Percentiles rank a stretch among this genome's conserved stretches.
phyloP scores from a whole-genome alignment of 1,139 yeast species.

The Saccharomycopsis hybrid region DNA sequence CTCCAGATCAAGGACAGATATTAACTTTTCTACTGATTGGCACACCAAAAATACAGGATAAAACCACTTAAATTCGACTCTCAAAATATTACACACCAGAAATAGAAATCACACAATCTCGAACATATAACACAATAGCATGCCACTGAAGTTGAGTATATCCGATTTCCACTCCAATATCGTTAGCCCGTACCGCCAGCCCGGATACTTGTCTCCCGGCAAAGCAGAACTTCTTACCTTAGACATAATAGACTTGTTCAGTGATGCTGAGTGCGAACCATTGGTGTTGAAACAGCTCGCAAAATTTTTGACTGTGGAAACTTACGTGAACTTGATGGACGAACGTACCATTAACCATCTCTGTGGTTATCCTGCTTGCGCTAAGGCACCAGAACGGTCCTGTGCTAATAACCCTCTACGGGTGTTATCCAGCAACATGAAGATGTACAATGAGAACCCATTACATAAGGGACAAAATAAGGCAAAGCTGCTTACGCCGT shows the following conservation, averaged over 20 bases:
- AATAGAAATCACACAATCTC: too few relatives aligned
- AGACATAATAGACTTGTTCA: slow-evolving; percentile 49
- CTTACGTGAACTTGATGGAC: slow-evolving; percentile 68
- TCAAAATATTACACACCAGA: too few relatives aligned
- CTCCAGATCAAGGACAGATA: too few relatives aligned
- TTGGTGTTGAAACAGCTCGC: slow-evolving; percentile 56
- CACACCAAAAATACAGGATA: too few relatives aligned
- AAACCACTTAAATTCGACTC: too few relatives aligned
- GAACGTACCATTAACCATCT: slow-evolving; percentile 75
- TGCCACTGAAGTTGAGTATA: too few relatives aligned
- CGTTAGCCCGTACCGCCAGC: background rate
- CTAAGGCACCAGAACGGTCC: slow-evolving; percentile 38
- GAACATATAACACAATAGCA: too few relatives aligned
- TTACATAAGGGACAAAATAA: slow-evolving; percentile 1
- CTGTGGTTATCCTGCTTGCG: slow-evolving; percentile 83
- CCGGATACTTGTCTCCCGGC: slow-evolving; percentile 38
- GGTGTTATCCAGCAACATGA: slow-evolving; percentile 17
- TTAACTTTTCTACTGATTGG: too few relatives aligned
- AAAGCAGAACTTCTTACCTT: slow-evolving; percentile 52
- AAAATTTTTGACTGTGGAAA: slow-evolving; percentile 62
- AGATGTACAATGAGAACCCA: slow-evolving; percentile 10
- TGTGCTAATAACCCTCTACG: slow-evolving; percentile 28
- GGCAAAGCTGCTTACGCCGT: slow-evolving; percentile 39
- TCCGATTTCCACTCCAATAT: too few relatives aligned
- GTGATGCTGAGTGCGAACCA: slow-evolving; percentile 50